phyloP scores from a whole-genome alignment of 495 filamentous ascomycete genomes.

The Penicillium psychrofluorescens region DNA sequence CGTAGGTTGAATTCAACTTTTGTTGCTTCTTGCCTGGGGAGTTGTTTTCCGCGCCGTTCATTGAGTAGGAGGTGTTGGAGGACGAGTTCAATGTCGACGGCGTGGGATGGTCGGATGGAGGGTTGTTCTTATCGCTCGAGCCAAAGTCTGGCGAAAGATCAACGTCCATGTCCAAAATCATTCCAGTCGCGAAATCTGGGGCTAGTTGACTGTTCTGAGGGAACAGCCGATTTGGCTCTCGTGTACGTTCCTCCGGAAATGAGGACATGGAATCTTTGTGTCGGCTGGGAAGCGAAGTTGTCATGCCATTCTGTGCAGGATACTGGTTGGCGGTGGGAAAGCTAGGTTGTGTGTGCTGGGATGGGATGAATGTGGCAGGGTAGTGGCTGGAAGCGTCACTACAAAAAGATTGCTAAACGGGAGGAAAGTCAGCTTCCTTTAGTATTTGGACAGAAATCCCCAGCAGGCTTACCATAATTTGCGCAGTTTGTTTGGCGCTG shows the following conservation, averaged over 20 bases:
- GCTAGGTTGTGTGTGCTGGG: not conserved
- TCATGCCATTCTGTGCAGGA: not conserved
- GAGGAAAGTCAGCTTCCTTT: not conserved
- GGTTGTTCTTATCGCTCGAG: slow-evolving; percentile 18
- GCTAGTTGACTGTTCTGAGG: not conserved
- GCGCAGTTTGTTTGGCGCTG: not conserved
- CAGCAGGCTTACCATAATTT: slow-evolving; percentile 3
- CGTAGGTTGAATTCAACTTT: slow-evolving; percentile 2
- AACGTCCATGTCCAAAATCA: slow-evolving; percentile 21
- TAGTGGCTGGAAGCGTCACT: slow-evolving; percentile 5
- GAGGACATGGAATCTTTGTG: slow-evolving; percentile 8
- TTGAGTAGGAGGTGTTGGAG: slow-evolving; percentile 26
- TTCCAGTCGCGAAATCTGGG: not conserved
- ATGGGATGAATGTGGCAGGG: slow-evolving; percentile 7
- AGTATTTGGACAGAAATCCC: not conserved
- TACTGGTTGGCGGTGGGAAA: not conserved
- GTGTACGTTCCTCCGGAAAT: not conserved
- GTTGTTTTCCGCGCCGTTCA: slow-evolving; percentile 16
- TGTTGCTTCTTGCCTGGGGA: slow-evolving; percentile 15
- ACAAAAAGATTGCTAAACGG: slow-evolving; percentile 6
- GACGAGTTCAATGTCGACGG: slow-evolving; percentile 30
- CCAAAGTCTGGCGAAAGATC: slow-evolving; percentile 23
- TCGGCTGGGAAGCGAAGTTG: slow-evolving; percentile 21
- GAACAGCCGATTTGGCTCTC: not conserved
- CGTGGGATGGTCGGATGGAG: slow-evolving; percentile 28